Conservation (phyloP, 441 rosid genomes). For the Lepidium campestre region DNA sequence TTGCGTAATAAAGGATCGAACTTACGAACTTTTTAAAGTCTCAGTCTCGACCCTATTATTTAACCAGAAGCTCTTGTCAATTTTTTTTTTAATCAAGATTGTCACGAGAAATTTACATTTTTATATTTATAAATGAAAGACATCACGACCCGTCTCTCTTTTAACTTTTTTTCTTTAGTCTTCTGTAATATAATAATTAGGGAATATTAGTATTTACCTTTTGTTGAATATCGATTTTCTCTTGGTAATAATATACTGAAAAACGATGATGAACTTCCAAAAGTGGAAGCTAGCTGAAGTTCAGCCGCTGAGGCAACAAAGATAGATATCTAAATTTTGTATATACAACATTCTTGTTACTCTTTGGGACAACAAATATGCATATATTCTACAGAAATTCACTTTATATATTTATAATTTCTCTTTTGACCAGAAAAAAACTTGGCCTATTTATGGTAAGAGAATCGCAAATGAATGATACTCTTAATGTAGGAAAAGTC, state of each 20-base stretch:
- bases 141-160: too few species aligned
- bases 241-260: background rate
- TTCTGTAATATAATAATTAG: too few species aligned
- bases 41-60: too few species aligned
- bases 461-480: slow-evolving; percentile 26
- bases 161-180: too few species aligned
- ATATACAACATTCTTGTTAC: background rate
- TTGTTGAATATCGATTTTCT: background rate
- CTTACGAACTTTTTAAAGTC: too few species aligned
- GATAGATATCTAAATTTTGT: background rate
- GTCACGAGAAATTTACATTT: too few species aligned
- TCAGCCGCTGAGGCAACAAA: background rate
- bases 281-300: background rate
- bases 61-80: too few species aligned
- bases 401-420: background rate
- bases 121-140: too few species aligned
- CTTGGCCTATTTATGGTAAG: slow-evolving; percentile 20
- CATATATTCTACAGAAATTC: background rate
- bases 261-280: background rate
- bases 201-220: too few species aligned
- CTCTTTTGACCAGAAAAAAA: slow-evolving; percentile 6
- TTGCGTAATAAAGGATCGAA: too few species aligned
- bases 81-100: too few species aligned
- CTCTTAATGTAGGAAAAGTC: slow-evolving; percentile 20
- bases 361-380: background rate